phyloP scores from a whole-genome alignment of 139 green algal species.

The Edaphochlamys debaryana region DNA sequence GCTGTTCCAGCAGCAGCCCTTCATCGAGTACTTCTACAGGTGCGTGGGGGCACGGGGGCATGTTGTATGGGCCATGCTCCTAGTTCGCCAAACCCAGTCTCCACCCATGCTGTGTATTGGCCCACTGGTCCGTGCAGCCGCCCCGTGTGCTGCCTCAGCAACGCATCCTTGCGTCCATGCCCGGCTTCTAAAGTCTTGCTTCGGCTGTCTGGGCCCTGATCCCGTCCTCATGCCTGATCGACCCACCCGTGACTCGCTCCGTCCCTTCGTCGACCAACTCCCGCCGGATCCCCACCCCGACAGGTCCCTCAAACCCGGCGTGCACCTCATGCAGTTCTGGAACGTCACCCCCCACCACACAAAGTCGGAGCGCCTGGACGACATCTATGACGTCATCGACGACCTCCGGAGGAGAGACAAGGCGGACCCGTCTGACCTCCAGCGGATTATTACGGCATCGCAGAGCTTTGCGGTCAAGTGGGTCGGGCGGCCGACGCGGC shows the following conservation, averaged over 20 bases:
- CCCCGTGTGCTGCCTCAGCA: too few species aligned
- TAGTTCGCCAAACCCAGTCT: too few species aligned
- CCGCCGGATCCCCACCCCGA: not conserved
- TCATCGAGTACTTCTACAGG: conserved; percentile 37
- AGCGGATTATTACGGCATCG: not conserved
- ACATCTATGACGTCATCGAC: conserved; percentile 15
- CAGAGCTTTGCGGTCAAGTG: conserved; percentile 29
- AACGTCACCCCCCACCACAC: not conserved
- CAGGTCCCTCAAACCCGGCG: conserved; percentile 9
- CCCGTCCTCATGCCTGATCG: too few species aligned
- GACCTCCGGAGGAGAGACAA: not conserved
- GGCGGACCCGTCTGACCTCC: not conserved
- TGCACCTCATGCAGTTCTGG: conserved; percentile 27
- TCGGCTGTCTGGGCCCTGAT: too few species aligned
- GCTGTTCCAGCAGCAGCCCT: conserved; percentile 18
- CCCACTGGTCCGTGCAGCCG: too few species aligned
- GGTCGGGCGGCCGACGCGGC: not conserved
- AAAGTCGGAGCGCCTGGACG: too few species aligned
- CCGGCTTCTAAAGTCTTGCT: too few species aligned
- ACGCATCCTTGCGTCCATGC: too few species aligned
- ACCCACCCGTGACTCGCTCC: not conserved
- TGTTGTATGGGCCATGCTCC: not conserved
- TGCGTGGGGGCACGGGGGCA: not conserved
- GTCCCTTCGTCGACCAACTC: not conserved
- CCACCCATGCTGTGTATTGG: too few species aligned